Conservation (phyloP, 129 eudicot genomes). For the Calendula officinalis region DNA sequence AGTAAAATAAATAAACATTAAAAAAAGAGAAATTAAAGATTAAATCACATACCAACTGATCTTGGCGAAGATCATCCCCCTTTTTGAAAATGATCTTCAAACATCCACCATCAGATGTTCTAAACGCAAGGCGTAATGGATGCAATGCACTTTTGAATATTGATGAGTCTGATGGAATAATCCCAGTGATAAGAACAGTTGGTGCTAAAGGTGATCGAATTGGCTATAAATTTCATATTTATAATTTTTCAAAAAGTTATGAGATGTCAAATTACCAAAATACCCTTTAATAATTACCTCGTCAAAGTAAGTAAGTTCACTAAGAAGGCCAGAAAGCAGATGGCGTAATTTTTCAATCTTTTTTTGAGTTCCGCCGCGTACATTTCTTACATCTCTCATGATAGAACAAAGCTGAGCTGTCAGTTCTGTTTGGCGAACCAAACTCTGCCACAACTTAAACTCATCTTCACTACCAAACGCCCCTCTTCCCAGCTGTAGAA, state of each 20-base stretch:
- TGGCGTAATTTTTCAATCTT: constrained; percentile 96
- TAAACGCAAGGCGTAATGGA: constrained; percentile 87
- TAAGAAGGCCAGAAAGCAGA: constrained; percentile 92
- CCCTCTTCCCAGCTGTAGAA: constrained; percentile 59
- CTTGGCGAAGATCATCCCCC: constrained; percentile 99
- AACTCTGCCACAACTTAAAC: constrained; percentile 91
- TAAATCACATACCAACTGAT: constrained; percentile 68
- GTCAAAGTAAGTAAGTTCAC: constrained; percentile 97
- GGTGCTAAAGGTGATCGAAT: constrained; percentile 95
- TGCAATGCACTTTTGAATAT: constrained; percentile 85
- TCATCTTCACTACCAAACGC: constrained; percentile 77
- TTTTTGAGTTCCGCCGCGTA: constrained; percentile 92
- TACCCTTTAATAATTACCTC: constrained; percentile 63
- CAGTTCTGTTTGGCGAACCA: constrained; percentile 92
- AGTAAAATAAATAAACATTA: no score
- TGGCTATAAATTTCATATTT: constrained; percentile 58
- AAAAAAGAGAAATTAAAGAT: not conserved
- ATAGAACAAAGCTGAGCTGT: constrained; percentile 98
- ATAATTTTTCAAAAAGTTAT: no score
- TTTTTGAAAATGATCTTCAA: constrained; percentile 93
- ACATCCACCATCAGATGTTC: constrained; percentile 78
- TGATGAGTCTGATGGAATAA: constrained; percentile 90
- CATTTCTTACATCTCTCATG: constrained; percentile 90
- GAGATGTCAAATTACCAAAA: no score
- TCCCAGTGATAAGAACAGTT: constrained; percentile 84